Evolutionary conservation across 805 yeast species (phyloP), one percentile per base, ranked within the genome.

Genomic region (Hanseniaspora occidentalis): DNA sequence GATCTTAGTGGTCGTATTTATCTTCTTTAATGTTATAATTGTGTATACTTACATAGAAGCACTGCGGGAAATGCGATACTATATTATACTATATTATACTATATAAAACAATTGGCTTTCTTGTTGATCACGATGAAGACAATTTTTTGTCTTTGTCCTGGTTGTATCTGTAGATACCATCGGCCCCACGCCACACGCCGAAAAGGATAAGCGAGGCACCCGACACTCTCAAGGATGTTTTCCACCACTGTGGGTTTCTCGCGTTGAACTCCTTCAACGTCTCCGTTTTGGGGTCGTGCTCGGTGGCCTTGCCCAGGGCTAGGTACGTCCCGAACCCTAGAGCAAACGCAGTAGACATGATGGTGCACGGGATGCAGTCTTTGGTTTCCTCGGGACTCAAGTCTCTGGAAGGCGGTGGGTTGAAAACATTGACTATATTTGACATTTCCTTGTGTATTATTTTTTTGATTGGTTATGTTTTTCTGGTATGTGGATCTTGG

Each of bases 301-400:
- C 60, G 52, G 77, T 77, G 2, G 76, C 73, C 39, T 58, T 52
- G 1, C 83, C 81, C 16, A 77, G 61, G 14, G 70, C 66, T 43
- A 82, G 65, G 56, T 78, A 82, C 0, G 67, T 53, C 19, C 92
- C 94, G 4, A 79, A 78, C 3, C 66, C 74, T 1, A 79, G 43
- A 21, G 78, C 66, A 14, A 76, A 69, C 7, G 69, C 51, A 1
- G 84, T 67, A 35, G 81, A 79, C 64, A 79, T 72, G 1, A 75
- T 54, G 45, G 81, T 80, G 51, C 94, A 83, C 2, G 81, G 75
- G 1, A 78, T 47, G 51, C 94, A 83, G 47, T 71, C 77, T 43
- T 63, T 63, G 31, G 58, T 48, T 38, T 66, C 66, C 19, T 18
- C 36, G 5, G 36, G 36, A 1, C 62, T 50, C 11, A 70, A 50